A percentile compares a stretch with the other conserved stretches of the same genome.
These are phyloP conservation scores for Cladosporium sp. DNA, from an alignment of 2,329 filamentous ascomycete species.

Conservation along the genomic window DNA sequence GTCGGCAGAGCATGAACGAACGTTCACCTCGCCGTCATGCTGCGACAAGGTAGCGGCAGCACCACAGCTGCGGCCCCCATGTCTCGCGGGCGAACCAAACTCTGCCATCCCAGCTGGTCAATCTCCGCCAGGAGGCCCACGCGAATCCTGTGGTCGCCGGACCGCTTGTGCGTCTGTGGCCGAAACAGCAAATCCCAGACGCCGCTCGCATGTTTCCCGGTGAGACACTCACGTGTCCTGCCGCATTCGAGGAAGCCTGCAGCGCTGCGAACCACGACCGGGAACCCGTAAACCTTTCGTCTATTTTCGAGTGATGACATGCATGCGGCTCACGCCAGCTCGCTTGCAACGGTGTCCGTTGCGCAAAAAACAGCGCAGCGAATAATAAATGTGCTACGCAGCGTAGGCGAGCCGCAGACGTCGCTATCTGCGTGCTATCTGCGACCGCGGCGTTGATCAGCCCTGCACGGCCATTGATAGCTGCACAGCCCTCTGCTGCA, in stretches of 20 bases:
- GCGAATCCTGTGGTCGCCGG: constrained; percentile 2
- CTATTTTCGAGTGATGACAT: too few relatives aligned
- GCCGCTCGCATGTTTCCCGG: neutral
- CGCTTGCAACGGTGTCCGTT: neutral
- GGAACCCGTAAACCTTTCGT: too few relatives aligned
- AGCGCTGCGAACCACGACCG: too few relatives aligned
- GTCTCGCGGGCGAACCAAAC: neutral
- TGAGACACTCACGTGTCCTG: constrained; percentile 1
- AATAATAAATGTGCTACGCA: neutral
- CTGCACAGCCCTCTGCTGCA: neutral
- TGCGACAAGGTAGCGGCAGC: neutral
- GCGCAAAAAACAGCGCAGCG: neutral
- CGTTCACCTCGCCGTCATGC: too few relatives aligned
- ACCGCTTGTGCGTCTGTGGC: constrained; percentile 7
- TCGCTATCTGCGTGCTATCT: neutral
- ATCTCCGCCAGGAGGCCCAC: neutral
- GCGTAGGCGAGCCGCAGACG: neutral
- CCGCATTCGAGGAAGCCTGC: neutral
- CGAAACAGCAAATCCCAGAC: constrained; percentile 8
- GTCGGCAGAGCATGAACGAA: neutral
- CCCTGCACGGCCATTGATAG: neutral
- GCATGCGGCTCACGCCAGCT: neutral
- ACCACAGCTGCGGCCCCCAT: neutral
- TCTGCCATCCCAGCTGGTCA: constrained; percentile 7
- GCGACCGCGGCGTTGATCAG: neutral